A percentile compares a stretch with the other conserved stretches of the same genome.
Evolutionary conservation across 140 eudicot species (phyloP).

Genomic region (Cichorium intybus): DNA sequence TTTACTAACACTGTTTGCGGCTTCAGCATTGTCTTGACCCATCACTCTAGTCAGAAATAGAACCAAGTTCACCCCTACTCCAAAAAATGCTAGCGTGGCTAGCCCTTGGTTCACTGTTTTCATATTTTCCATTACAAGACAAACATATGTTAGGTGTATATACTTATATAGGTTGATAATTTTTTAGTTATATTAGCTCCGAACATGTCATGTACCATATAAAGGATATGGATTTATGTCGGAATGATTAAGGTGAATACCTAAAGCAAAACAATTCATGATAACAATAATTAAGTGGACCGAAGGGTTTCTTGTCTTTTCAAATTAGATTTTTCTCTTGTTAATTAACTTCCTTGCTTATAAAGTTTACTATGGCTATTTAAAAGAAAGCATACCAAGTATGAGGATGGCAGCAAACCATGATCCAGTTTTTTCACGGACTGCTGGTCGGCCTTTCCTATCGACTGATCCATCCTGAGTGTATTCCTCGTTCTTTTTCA

Average conservation of each 20-base stretch:
- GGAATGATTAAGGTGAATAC: background rate
- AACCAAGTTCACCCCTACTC: conserved; percentile 74
- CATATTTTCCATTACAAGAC: background rate
- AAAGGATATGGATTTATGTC: conserved; percentile 12
- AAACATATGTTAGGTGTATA: conserved; percentile 2
- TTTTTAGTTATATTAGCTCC: conserved; percentile 9
- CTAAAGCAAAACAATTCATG: background rate
- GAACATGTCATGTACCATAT: conserved; percentile 17
- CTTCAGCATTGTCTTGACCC: conserved; percentile 67
- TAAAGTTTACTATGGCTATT: background rate
- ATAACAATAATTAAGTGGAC: background rate
- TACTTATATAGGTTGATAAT: background rate
- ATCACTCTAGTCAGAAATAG: conserved; percentile 64
- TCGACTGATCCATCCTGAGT: conserved; percentile 69
- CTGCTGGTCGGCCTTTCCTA: conserved; percentile 53
- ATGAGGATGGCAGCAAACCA: conserved; percentile 64
- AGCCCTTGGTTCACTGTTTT: conserved; percentile 66
- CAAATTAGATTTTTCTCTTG: background rate
- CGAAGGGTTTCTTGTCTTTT: background rate
- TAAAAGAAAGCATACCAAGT: conserved; percentile 40
- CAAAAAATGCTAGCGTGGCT: conserved; percentile 71
- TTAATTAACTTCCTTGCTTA: background rate
- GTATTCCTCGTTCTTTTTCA: conserved; percentile 37
- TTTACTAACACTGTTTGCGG: conserved; percentile 68
- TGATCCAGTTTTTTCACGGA: conserved; percentile 54